Percentiles rank a stretch among this genome's conserved stretches.
Conservation (phyloP, 305 asterid genomes). For the Coffea humblotiana region DNA sequence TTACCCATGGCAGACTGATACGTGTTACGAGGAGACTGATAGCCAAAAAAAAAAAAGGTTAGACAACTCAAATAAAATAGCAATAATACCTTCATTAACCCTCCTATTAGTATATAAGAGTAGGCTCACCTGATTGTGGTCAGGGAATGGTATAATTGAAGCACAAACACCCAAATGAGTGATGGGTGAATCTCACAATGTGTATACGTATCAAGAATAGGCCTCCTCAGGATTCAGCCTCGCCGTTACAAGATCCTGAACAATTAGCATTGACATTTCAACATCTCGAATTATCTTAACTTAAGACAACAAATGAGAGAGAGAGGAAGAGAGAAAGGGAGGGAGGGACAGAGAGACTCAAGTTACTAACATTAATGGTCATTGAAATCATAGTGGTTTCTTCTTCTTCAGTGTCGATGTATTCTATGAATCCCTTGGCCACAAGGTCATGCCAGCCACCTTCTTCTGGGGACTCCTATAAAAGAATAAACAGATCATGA, state of each 20-base stretch:
- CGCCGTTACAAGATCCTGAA: conserved; percentile 74
- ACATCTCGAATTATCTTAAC: conserved; percentile 16
- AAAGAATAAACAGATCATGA: conserved; percentile 12
- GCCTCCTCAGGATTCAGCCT: conserved; percentile 77
- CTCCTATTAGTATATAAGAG: neutral
- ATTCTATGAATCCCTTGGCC: conserved; percentile 83
- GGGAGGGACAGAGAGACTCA: conserved; percentile 10
- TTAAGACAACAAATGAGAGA: no score
- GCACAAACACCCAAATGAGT: conserved; percentile 97
- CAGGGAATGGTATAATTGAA: conserved; percentile 97
- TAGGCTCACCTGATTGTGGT: conserved; percentile 83
- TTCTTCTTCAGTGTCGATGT: conserved; percentile 93
- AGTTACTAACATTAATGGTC: conserved; percentile 79
- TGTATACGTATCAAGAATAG: conserved; percentile 79
- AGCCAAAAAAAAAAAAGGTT: conserved; percentile 6
- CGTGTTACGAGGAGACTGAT: conserved; percentile 98
- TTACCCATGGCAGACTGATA: conserved; percentile 99
- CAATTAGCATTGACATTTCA: conserved; percentile 28
- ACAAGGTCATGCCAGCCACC: conserved; percentile 94
- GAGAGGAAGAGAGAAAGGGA: conserved; percentile 1
- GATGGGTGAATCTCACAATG: conserved; percentile 99
- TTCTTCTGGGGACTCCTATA: conserved; percentile 87
- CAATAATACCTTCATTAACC: neutral
- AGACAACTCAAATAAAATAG: neutral
- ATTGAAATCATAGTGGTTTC: conserved; percentile 99